phyloP scores from a whole-genome alignment of 495 filamentous ascomycete genomes.

The Oleoguttula mirabilis region DNA sequence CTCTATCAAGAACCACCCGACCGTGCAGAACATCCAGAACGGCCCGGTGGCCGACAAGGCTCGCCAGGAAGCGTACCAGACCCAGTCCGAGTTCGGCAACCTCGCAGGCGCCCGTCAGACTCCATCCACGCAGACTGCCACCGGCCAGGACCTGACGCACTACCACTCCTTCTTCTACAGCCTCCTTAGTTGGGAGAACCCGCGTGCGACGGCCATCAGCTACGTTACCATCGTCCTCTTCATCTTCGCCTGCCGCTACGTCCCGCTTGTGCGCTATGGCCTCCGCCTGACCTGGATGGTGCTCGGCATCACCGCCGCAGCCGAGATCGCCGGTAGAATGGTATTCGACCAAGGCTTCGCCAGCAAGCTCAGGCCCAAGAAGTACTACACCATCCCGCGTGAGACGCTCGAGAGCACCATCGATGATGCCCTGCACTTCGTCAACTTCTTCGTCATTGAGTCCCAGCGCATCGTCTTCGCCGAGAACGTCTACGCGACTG shows the following conservation, averaged over 20 bases:
- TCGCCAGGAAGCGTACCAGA: constrained; percentile 60
- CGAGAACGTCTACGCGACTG: constrained; percentile 76
- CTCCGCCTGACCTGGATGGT: constrained; percentile 72
- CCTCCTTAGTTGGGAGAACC: constrained; percentile 68
- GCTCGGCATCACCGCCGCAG: constrained; percentile 60
- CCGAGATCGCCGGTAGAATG: constrained; percentile 64
- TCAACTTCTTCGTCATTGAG: constrained; percentile 97
- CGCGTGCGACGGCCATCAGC: constrained; percentile 73
- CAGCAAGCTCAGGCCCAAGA: constrained; percentile 74
- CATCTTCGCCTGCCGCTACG: constrained; percentile 83
- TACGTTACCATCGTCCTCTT: constrained; percentile 59
- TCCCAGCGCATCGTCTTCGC: constrained; percentile 88
- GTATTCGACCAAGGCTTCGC: constrained; percentile 67
- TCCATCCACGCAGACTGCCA: constrained; percentile 57
- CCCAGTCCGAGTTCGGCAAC: constrained; percentile 59
- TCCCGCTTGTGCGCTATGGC: constrained; percentile 74
- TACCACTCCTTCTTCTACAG: constrained; percentile 95
- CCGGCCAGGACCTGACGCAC: constrained; percentile 80
- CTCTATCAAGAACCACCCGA: constrained; percentile 28
- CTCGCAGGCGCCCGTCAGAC: constrained; percentile 58
- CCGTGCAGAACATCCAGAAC: constrained; percentile 31
- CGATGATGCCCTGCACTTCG: constrained; percentile 77
- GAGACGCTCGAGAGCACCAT: constrained; percentile 68
- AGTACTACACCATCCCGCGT: constrained; percentile 84
- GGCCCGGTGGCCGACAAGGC: constrained; percentile 69